phyloP scores from a whole-genome alignment of 768 basidiomycete species.

The Dioszegia aurantiaca region DNA sequence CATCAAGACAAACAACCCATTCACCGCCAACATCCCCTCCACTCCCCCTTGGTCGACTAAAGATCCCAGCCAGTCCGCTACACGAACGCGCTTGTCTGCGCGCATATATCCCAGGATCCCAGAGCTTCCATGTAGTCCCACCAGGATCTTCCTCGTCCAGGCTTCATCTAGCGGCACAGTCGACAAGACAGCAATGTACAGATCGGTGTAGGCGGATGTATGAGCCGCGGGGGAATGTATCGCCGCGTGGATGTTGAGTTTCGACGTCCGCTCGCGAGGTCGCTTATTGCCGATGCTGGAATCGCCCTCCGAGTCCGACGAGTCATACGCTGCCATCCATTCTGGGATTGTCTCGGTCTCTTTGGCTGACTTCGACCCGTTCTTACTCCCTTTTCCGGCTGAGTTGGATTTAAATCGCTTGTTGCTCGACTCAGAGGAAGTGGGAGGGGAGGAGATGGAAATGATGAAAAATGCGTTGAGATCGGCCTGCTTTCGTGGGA shows the following conservation, averaged over 20 bases:
- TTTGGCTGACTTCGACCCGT: conserved; percentile 16
- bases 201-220: conserved; percentile 25
- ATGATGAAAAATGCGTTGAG: conserved; percentile 50
- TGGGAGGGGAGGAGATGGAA: conserved; percentile 31
- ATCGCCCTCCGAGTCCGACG: conserved; percentile 29
- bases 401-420: conserved; percentile 11
- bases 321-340: conserved; percentile 51
- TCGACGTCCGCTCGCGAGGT: conserved; percentile 21
- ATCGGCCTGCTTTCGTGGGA: conserved; percentile 42
- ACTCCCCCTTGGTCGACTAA: conserved; percentile 62
- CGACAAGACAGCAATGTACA: conserved; percentile 37
- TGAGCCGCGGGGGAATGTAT: conserved; percentile 30
- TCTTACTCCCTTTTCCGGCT: conserved; percentile 4
- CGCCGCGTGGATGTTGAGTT: conserved; percentile 27
- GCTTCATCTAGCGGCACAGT: conserved; percentile 25
- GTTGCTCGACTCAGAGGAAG: conserved; percentile 1
- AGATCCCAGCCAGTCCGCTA: conserved; percentile 50
- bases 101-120: conserved; percentile 41
- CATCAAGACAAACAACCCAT: conserved; percentile 85
- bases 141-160: conserved; percentile 47
- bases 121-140: conserved; percentile 47
- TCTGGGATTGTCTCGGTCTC: conserved; percentile 32
- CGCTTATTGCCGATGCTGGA: conserved; percentile 22
- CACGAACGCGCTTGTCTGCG: conserved; percentile 40
- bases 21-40: conserved; percentile 81